These are phyloP conservation scores for Rhynchosporium secalis DNA, from an alignment of 2,329 filamentous ascomycete species.

Conservation along the genomic window DNA sequence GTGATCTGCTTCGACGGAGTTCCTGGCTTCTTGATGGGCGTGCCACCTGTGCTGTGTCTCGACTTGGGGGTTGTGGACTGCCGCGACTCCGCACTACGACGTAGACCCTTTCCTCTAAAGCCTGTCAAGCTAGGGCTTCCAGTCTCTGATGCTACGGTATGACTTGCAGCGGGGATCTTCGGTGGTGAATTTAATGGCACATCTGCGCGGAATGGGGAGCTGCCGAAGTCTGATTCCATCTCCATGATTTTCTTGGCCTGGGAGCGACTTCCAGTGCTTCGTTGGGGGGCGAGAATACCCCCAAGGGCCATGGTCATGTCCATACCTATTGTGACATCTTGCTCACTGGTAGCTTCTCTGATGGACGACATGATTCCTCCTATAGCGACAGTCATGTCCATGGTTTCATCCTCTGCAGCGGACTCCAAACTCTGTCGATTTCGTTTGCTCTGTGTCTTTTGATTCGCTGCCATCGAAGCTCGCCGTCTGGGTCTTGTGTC, in stretches of 20 bases:
- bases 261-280: slow-evolving; percentile 44
- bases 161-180: slow-evolving; percentile 38
- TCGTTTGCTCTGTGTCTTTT: slow-evolving; percentile 20
- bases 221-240: slow-evolving; percentile 52
- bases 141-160: slow-evolving; percentile 47
- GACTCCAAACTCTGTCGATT: slow-evolving; percentile 42
- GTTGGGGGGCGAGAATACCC: slow-evolving; percentile 49
- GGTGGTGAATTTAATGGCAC: slow-evolving; percentile 42
- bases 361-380: slow-evolving; percentile 45
- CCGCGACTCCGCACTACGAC: slow-evolving; percentile 48
- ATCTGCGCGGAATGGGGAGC: slow-evolving; percentile 46
- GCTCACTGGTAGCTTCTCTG: slow-evolving; percentile 41
- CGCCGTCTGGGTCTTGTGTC: slow-evolving; percentile 35
- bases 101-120: slow-evolving; percentile 51
- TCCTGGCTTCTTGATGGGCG: slow-evolving; percentile 40
- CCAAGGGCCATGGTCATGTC: slow-evolving; percentile 63
- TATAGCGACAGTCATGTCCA: slow-evolving; percentile 55
- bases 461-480: slow-evolving; percentile 25
- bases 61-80: slow-evolving; percentile 46
- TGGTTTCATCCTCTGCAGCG: slow-evolving; percentile 38
- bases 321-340: slow-evolving; percentile 53
- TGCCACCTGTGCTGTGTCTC: slow-evolving; percentile 27
- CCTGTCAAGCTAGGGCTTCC: slow-evolving; percentile 57
- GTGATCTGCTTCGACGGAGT: slow-evolving; percentile 46
- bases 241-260: slow-evolving; percentile 60